These are phyloP conservation scores for Ogataea methanolica DNA, from an alignment of 805 yeast genomes.

Conservation along the genomic window DNA sequence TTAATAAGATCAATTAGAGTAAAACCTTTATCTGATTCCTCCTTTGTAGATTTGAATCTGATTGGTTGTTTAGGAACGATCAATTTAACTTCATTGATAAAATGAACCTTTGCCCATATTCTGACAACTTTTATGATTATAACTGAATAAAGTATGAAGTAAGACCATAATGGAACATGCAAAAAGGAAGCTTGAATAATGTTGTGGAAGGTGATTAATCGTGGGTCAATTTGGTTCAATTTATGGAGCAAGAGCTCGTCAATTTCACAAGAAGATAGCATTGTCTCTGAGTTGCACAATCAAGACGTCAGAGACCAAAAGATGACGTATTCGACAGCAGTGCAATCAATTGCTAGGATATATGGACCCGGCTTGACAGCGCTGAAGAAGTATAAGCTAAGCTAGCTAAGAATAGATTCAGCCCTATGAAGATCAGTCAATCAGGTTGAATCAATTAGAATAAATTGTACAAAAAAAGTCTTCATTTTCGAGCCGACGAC, in stretches of 20 bases:
- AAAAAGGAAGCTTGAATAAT: constrained; percentile 2
- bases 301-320: too few species aligned
- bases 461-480: too few species aligned
- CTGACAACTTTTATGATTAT: background rate
- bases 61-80: constrained; percentile 9
- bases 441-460: too few species aligned
- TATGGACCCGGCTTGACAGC: too few species aligned
- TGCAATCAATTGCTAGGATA: too few species aligned
- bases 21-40: background rate
- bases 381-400: too few species aligned
- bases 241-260: constrained; percentile 3
- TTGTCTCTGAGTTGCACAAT: background rate
- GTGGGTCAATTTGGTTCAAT: constrained; percentile 4
- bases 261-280: constrained; percentile 1
- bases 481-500: too few species aligned
- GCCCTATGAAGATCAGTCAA: too few species aligned
- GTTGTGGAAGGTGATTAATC: constrained; percentile 9
- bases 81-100: constrained; percentile 10
- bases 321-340: too few species aligned
- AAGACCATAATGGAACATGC: constrained; percentile 12
- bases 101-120: constrained; percentile 1
- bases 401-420: too few species aligned
- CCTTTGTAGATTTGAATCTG: background rate
- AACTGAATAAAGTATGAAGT: constrained; percentile 1
- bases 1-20: constrained; percentile 16